Evolutionary conservation across 2,329 filamentous ascomycete genomes (phyloP), one percentile per base, ranked within the genome.

Genomic region (Claviceps monticola): DNA sequence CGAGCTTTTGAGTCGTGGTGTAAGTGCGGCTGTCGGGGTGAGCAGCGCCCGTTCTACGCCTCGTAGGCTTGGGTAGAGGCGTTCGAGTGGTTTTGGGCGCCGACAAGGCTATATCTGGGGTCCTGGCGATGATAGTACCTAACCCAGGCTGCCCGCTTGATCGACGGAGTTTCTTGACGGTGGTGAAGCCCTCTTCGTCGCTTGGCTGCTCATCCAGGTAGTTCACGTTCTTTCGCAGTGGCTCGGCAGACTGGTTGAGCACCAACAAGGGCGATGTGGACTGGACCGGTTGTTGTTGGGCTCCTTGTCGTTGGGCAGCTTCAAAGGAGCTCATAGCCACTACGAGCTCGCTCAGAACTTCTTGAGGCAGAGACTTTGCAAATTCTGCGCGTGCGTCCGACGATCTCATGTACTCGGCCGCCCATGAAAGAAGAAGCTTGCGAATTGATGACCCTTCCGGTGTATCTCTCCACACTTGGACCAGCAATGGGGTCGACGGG

Each of bases 381-480:
- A 82, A 82, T 54, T 79, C 75, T 8, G 74, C 69, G 17, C 77
- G 71, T 1, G 71, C 70, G 21, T 78, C 73, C 3, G 77, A 79
- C 0, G 75, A 75, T 43, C 76, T 68, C 67, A 82, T 79, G 57
- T 82, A 82, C 62, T 83, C 79, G 26, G 78, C 79, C 1, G 78
- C 76, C 80, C 80, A 83, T 11, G 70, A 73, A 3, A 82, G 66
- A 14, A 83, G 71, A 39, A 83, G 72, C 54, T 71, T 70, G 41
- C 79, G 72, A 48, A 83, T 76, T 1, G 76, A 72, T 2, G 78
- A 82, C 8, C 78, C 78, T 56, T 79, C 76, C 0, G 78, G 77
- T 0, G 78, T 81, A 49, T 82, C 77, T 48, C 75, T 72, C 79
- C 79, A 83, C 6, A 80, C 79, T 57, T 78, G 73, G 1, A 82